Conservation (phyloP, 2,329 filamentous ascomycete species). For the Ascochyta pisi region DNA sequence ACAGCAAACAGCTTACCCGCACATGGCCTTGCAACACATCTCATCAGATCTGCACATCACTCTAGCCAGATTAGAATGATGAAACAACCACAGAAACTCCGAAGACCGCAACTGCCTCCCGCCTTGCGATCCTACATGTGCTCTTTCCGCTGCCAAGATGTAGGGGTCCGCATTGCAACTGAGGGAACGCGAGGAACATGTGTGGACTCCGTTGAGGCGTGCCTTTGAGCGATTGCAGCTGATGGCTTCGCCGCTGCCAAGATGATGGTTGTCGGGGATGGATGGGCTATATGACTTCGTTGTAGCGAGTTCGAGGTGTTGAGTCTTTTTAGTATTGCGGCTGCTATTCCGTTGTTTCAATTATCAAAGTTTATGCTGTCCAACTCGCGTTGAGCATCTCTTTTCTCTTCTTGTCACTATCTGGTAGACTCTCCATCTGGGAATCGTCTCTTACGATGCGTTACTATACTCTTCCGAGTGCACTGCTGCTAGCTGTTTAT, state of each 20-base stretch:
- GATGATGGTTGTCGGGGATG: not conserved
- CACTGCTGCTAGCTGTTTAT: slow-evolving; percentile 1
- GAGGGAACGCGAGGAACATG: not conserved
- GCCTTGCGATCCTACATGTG: too few relatives aligned
- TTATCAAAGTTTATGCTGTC: too few relatives aligned
- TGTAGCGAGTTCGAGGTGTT: not conserved
- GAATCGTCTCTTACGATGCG: not conserved
- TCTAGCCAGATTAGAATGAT: too few relatives aligned
- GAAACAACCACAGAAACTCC: too few relatives aligned
- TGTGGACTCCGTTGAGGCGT: slow-evolving; percentile 10
- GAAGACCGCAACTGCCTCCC: too few relatives aligned
- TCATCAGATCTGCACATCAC: not conserved
- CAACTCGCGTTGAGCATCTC: too few relatives aligned
- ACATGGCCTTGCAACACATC: not conserved
- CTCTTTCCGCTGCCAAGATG: not conserved
- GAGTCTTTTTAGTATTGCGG: too few relatives aligned
- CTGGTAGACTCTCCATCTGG: too few relatives aligned
- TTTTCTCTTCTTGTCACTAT: too few relatives aligned
- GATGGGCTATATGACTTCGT: not conserved
- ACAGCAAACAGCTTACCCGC: not conserved
- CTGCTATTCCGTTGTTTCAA: too few relatives aligned
- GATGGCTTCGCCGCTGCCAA: slow-evolving; percentile 4
- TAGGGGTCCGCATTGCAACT: slow-evolving; percentile 2
- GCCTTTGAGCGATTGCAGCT: not conserved
- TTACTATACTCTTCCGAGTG: not conserved